Evolutionary conservation across 163 green algal genomes (phyloP).

Genomic region (Prototheca cutis): DNA sequence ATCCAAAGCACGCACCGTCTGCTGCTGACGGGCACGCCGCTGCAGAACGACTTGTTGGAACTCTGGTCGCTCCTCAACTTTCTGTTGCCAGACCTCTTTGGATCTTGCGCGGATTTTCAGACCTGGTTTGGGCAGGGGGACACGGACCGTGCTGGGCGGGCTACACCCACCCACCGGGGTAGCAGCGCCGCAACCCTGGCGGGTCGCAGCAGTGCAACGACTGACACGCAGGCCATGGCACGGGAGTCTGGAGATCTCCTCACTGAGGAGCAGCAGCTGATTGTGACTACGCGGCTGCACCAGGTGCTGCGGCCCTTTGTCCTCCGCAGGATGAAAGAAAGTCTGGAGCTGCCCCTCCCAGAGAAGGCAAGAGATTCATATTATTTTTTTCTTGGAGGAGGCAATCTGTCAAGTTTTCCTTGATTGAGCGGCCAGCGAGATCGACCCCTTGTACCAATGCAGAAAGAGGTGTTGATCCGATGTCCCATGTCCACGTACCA

Average conservation of each 20-base stretch:
- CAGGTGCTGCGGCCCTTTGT: slow-evolving; percentile 91
- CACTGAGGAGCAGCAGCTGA: slow-evolving; percentile 66
- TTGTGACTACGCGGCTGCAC: slow-evolving; percentile 84
- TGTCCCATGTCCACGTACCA: slow-evolving; percentile 62
- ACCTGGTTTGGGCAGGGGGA: no score
- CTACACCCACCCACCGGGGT: no score
- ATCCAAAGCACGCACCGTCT: slow-evolving; percentile 54
- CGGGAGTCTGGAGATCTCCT: slow-evolving; percentile 25
- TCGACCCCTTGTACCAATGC: slow-evolving; percentile 4
- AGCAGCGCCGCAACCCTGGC: background rate
- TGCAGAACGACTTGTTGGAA: slow-evolving; percentile 90
- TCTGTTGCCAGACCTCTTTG: slow-evolving; percentile 73
- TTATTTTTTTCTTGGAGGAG: slow-evolving; percentile 20
- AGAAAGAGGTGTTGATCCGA: slow-evolving; percentile 46
- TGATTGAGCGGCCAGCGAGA: no score
- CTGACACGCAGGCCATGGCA: no score
- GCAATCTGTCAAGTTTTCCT: no score
- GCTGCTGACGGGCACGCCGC: slow-evolving; percentile 86
- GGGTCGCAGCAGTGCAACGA: no score
- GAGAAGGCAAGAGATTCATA: background rate
- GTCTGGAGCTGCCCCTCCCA: slow-evolving; percentile 49
- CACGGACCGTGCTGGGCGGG: no score
- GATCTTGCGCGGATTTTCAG: slow-evolving; percentile 59
- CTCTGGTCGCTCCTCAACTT: slow-evolving; percentile 90
- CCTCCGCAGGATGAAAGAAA: slow-evolving; percentile 74